Base-by-base conservation (phyloP, 768 basidiomycete genomes). In the Auricularia heimuer region DNA sequence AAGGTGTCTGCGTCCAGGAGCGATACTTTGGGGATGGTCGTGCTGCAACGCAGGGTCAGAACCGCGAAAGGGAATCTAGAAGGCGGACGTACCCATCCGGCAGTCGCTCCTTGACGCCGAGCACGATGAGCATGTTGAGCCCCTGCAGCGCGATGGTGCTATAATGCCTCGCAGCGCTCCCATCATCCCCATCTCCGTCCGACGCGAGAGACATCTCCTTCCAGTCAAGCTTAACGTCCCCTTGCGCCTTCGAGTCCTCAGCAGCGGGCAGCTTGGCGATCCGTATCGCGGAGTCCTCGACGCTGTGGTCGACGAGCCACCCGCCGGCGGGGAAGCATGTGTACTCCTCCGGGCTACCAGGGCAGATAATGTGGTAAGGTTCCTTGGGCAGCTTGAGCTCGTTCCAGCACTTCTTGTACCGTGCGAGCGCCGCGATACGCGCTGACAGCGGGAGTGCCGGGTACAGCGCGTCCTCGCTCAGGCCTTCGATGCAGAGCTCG, bases 381-480 rank as follows among this genome's bases (percentile, higher is more conserved):
- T 29, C 56, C 8, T 14, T 10, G 8, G 56, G 29, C 16, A 60
- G 24, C 56, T 33, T 21, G 24, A 60, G 56, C 56, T 60, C 56
- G 56, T 60, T 60, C 56, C 56, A 60, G 24, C 56, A 60, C 24
- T 29, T 14, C 29, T 60, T 60, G 56, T 60, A 60, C 56, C 56
- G 56, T 3, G 4, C 24, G 16, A 60, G 56, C 21, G 21, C 24
- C 4, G 14, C 24, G 14, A 60, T 35, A 10, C 29, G 29, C 24
- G 21, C 56, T 21, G 56, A 29, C 6, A 60, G 56, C 29, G 24
- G 8, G 4, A 35, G 24, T 7, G 24, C 7, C 29, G 6, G 8
- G 14, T 6, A 33, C 7, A 33, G 56, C 56, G 56, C 24, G 56
- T 60, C 56, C 56, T 60, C 56, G 29, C 4, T 18, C 24, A 60